A percentile compares a stretch with the other conserved stretches of the same genome.
phyloP scores from a whole-genome alignment of 192 early-diverging fungal genomes.

The Dissophora globulifera region DNA sequence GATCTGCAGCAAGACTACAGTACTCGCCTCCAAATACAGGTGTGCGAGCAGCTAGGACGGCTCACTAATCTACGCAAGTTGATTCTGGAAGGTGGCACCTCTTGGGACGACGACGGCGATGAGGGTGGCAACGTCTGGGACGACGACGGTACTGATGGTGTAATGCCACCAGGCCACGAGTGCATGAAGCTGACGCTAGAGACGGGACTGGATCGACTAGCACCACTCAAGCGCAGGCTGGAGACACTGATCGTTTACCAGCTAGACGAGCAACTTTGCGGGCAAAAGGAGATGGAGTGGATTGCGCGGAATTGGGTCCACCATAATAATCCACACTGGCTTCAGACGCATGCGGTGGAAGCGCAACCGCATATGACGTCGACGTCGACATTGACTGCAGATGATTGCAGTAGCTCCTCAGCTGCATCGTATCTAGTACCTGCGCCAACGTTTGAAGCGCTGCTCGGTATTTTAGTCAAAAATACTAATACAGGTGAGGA shows the following conservation, averaged over 20 bases:
- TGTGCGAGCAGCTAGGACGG: slow-evolving; percentile 6
- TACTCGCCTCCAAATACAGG: slow-evolving; percentile 3
- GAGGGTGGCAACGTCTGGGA: not conserved
- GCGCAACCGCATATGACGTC: no score
- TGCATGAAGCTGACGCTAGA: not conserved
- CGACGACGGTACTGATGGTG: not conserved
- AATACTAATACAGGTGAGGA: no score
- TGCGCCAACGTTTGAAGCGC: no score
- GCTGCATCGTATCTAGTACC: no score
- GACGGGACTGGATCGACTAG: not conserved
- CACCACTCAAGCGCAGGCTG: not conserved
- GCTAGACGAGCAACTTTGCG: not conserved
- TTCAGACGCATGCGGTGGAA: no score
- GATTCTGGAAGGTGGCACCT: not conserved
- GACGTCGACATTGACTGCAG: no score
- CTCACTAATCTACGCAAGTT: not conserved
- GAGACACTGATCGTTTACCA: slow-evolving; percentile 1
- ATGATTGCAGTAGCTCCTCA: no score
- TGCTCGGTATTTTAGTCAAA: no score
- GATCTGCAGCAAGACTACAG: no score
- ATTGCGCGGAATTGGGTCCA: slow-evolving; percentile 5
- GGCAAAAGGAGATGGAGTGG: not conserved
- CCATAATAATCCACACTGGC: not conserved
- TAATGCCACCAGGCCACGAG: no score
- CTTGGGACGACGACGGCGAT: not conserved